Evolutionary conservation across 2,329 filamentous ascomycete genomes (phyloP), one percentile per base, ranked within the genome.

Genomic region (Rhynchosporium graminicola): DNA sequence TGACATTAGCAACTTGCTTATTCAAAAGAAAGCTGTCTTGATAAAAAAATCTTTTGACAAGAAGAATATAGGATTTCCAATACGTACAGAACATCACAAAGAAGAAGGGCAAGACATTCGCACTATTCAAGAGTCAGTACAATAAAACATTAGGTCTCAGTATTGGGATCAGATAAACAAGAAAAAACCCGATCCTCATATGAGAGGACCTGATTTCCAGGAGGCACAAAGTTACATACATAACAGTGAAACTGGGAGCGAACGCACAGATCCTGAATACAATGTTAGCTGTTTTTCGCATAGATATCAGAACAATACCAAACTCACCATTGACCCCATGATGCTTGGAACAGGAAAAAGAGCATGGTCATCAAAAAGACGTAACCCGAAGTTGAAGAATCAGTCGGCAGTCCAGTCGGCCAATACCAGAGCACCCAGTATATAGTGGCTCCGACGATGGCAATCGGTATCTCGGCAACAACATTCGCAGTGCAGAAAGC

Each of bases 351-450:
- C 7, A 93, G 75, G 78, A 87, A 91, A 77, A 92, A 92, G 0
- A 94, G 80, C 71, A 93, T 77, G 0, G 84, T 84, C 88, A 95
- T 92, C 31, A 94, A 77, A 77, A 89, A 94, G 15, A 88, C 83
- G 73, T 93, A 94, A 12, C 90, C 91, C 0, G 89, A 83, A 0
- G 84, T 84, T 1, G 81, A 80, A 40, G 84, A 82, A 64, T 89
- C 84, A 0, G 80, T 81, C 0, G 90, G 88, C 1, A 93, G 78
- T 0, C 91, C 90, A 0, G 87, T 83, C 0, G 89, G 84, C 74
- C 83, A 94, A 76, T 94, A 94, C 89, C 89, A 93, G 0, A 91
- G 76, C 0, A 86, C 75, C 80, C 83, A 94, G 77, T 92, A 93
- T 26, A 93, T 74, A 1, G 88, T 77, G 0, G 80, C 81, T 1